Conservation (phyloP, 345 rosid genomes). For the Acer campestre region DNA sequence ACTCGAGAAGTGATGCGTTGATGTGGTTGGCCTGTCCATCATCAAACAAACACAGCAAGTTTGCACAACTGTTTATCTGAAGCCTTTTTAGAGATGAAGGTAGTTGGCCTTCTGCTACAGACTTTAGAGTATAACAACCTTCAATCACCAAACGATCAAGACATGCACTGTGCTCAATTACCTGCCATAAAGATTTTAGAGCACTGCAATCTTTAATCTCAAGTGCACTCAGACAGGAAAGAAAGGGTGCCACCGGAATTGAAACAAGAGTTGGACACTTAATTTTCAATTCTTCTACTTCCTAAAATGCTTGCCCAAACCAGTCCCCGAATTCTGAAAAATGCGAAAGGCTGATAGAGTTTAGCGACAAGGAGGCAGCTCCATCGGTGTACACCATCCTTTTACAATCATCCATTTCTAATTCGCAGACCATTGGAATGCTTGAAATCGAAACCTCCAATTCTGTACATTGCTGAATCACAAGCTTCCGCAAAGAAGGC, state of each 20-base stretch:
- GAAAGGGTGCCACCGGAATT: background rate
- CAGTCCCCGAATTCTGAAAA: too few species aligned
- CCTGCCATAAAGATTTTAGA: background rate
- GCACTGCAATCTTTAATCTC: background rate
- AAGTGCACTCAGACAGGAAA: background rate
- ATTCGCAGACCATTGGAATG: background rate
- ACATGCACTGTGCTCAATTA: background rate
- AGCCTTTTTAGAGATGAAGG: background rate
- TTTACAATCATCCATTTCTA: background rate
- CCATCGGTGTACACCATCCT: background rate
- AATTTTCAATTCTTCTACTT: background rate
- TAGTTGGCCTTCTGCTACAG: background rate
- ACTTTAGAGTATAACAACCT: background rate
- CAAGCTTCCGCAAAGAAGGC: background rate
- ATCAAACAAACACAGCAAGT: conserved; percentile 11
- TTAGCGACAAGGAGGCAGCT: background rate
- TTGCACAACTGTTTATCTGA: background rate
- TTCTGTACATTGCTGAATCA: background rate
- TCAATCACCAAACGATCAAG: background rate
- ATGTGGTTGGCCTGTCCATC: background rate
- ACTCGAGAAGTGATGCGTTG: background rate
- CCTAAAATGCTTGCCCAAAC: too few species aligned
- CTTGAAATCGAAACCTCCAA: background rate
- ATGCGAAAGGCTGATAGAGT: too few species aligned
- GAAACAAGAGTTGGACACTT: background rate